These are phyloP conservation scores for Microdochium bolleyi DNA, from an alignment of 2,329 filamentous ascomycete species.

Conservation along the genomic window DNA sequence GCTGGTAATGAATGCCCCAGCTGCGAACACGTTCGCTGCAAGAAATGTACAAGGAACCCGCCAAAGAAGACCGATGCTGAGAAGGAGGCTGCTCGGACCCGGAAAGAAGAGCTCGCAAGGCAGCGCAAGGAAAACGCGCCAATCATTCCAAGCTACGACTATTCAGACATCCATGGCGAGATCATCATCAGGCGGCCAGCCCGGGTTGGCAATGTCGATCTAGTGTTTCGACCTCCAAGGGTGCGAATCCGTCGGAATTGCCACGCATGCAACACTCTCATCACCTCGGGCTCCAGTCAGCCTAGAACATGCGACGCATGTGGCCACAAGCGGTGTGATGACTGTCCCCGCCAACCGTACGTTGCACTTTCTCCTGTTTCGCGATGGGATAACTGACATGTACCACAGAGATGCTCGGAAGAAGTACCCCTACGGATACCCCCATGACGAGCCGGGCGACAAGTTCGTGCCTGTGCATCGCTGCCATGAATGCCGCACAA, in stretches of 20 bases:
- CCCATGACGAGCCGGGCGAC: constrained; percentile 52
- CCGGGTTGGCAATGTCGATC: constrained; percentile 59
- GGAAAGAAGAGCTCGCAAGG: constrained; percentile 39
- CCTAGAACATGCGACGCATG: constrained; percentile 54
- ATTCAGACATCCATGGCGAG: constrained; percentile 29
- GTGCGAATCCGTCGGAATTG: constrained; percentile 71
- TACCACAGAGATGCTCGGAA: constrained; percentile 51
- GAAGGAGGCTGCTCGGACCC: constrained; percentile 42
- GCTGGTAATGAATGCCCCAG: constrained; percentile 63
- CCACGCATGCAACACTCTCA: constrained; percentile 63
- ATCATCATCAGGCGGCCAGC: constrained; percentile 54
- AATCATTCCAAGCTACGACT: constrained; percentile 42
- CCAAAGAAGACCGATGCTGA: constrained; percentile 53
- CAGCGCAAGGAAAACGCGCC: constrained; percentile 49
- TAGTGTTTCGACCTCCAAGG: constrained; percentile 62
- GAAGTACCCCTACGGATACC: constrained; percentile 64
- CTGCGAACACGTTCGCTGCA: constrained; percentile 76
- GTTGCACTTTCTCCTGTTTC: not conserved
- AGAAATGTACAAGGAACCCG: constrained; percentile 70
- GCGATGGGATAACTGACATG: constrained; percentile 1
- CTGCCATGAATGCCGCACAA: constrained; percentile 56
- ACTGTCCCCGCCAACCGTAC: constrained; percentile 74
- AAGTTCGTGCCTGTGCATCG: constrained; percentile 44
- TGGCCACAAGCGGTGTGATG: constrained; percentile 66
- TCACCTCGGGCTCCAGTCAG: constrained; percentile 44